Evolutionary conservation across 805 yeast species (phyloP).

Genomic region (Candida argentea): DNA sequence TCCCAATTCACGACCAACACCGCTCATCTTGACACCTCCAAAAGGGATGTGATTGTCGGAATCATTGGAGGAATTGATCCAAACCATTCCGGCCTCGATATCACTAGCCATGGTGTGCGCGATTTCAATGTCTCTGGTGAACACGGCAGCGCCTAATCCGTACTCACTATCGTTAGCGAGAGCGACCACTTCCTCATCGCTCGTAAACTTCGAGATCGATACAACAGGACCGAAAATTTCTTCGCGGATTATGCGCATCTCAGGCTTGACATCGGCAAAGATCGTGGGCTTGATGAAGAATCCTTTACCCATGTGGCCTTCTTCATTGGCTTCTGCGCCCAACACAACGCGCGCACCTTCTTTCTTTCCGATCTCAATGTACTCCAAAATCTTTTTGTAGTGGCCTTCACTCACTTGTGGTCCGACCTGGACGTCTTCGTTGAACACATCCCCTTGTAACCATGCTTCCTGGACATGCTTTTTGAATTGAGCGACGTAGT

Average conservation of each 20-base stretch:
- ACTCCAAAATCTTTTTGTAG: constrained; percentile 36
- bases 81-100: constrained; percentile 33
- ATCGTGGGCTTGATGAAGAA: constrained; percentile 68
- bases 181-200: constrained; percentile 57
- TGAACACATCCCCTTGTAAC: constrained; percentile 49
- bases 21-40: constrained; percentile 28
- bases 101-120: constrained; percentile 57
- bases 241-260: constrained; percentile 60
- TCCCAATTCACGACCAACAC: constrained; percentile 35
- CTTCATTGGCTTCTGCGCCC: constrained; percentile 33
- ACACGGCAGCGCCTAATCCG: constrained; percentile 78
- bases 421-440: constrained; percentile 39
- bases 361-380: constrained; percentile 33
- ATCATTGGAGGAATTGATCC: constrained; percentile 38
- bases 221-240: constrained; percentile 90
- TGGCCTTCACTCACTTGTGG: constrained; percentile 54
- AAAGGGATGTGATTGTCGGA: constrained; percentile 30
- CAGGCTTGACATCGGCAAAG: constrained; percentile 57
- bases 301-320: constrained; percentile 37
- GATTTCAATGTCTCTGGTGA: constrained; percentile 54
- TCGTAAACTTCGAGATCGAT: constrained; percentile 50
- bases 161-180: constrained; percentile 66
- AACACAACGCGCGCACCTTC: constrained; percentile 33
- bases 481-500: constrained; percentile 36
- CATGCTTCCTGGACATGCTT: constrained; percentile 38